These are phyloP conservation scores for Dissophora ornata DNA, from an alignment of 192 early-diverging fungal genomes.

Conservation along the genomic window DNA sequence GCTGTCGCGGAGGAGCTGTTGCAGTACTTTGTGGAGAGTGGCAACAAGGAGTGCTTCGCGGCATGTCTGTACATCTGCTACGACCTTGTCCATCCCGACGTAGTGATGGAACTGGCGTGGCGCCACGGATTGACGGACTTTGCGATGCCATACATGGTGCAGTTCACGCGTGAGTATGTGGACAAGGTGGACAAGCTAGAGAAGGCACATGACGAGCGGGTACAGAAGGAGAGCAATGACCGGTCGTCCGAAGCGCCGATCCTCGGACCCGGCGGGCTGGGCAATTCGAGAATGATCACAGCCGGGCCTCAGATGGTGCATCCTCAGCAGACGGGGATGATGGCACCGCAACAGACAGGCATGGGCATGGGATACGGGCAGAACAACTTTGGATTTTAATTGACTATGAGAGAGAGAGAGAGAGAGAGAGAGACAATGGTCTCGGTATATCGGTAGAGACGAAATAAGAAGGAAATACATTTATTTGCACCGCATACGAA, in stretches of 20 bases:
- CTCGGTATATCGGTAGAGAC: too few species aligned
- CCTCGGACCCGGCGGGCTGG: constrained; percentile 38
- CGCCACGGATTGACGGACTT: constrained; percentile 88
- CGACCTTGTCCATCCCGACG: constrained; percentile 92
- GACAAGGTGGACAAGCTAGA: constrained; percentile 72
- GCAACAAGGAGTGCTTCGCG: constrained; percentile 94
- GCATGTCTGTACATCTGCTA: constrained; percentile 95
- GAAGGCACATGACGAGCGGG: constrained; percentile 47
- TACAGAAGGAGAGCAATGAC: constrained; percentile 35
- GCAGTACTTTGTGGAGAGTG: constrained; percentile 93
- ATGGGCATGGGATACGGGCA: constrained; percentile 34
- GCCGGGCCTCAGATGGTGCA: constrained; percentile 19
- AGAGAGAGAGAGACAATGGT: too few species aligned
- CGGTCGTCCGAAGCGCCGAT: constrained; percentile 24
- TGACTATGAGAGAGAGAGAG: background rate
- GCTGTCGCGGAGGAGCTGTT: constrained; percentile 96
- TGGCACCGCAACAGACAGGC: constrained; percentile 16
- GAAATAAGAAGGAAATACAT: too few species aligned
- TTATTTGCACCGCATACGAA: too few species aligned
- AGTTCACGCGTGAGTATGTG: constrained; percentile 88
- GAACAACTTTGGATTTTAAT: constrained; percentile 32
- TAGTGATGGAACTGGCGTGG: constrained; percentile 96
- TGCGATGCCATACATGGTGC: constrained; percentile 98
- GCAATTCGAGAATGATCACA: constrained; percentile 42
- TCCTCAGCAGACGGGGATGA: constrained; percentile 29